Conservation (phyloP, 352 stramenopile genomes). For the Achlya hypogyna region DNA sequence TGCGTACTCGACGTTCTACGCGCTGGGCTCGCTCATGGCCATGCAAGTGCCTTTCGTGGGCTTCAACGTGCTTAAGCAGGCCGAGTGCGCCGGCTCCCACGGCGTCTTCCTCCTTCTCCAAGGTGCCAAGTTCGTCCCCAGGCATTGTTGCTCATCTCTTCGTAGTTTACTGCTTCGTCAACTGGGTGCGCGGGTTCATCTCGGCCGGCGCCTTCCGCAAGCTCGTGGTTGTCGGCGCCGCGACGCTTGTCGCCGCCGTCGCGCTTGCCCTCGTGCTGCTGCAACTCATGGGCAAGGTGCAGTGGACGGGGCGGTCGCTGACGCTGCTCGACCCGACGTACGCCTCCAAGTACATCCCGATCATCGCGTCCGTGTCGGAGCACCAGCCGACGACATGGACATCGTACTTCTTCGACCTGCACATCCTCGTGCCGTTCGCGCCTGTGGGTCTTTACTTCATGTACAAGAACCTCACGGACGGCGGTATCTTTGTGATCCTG, state of each 20-base stretch:
- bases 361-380: constrained; percentile 90
- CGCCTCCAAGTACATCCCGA: constrained; percentile 90
- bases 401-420: constrained; percentile 91
- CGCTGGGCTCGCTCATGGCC: constrained; percentile 91
- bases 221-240: constrained; percentile 54
- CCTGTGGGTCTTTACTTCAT: constrained; percentile 87
- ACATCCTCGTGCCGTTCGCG: constrained; percentile 86
- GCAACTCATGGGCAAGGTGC: constrained; percentile 75
- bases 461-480: constrained; percentile 84
- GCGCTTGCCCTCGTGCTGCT: constrained; percentile 55
- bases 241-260: constrained; percentile 43
- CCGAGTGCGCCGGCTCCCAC: constrained; percentile 70
- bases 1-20: constrained; percentile 96
- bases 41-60: constrained; percentile 98
- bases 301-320: constrained; percentile 86
- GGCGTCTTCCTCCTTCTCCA: constrained; percentile 93
- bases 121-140: constrained; percentile 19
- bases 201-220: constrained; percentile 63
- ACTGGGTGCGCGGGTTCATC: constrained; percentile 67
- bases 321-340: constrained; percentile 88
- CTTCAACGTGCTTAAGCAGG: constrained; percentile 91
- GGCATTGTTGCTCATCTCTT: background rate
- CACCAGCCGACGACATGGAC: constrained; percentile 92
- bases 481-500: constrained; percentile 88
- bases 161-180: constrained; percentile 53